Evolutionary conservation across 1,284 basidiomycete species (phyloP).

Genomic region (Ceratobasidium sp.): DNA sequence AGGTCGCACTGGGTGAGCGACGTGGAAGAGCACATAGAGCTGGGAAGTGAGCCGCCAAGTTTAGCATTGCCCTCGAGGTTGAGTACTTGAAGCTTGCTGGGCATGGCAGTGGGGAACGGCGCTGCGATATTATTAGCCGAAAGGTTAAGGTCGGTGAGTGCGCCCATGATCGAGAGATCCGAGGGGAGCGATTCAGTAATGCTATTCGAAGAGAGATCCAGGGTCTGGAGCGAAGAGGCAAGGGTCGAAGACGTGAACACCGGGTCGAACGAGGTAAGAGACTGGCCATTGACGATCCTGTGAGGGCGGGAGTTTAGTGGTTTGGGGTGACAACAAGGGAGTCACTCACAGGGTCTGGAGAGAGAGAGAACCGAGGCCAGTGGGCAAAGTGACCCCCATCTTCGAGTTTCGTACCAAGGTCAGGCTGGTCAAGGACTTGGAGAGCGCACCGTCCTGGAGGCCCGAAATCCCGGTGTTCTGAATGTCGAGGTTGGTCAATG

Average conservation of each 20-base stretch:
- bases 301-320: neutral
- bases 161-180: constrained; percentile 51
- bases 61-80: constrained; percentile 53
- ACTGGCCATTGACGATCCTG: constrained; percentile 57
- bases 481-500: constrained; percentile 59
- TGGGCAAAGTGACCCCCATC: constrained; percentile 60
- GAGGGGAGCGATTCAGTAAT: constrained; percentile 54
- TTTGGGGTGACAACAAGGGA: constrained; percentile 2
- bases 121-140: constrained; percentile 55
- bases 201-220: constrained; percentile 57
- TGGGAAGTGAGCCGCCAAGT: constrained; percentile 52
- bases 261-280: constrained; percentile 51
- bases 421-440: constrained; percentile 57
- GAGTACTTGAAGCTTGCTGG: constrained; percentile 53
- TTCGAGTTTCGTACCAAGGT: constrained; percentile 61
- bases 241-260: constrained; percentile 56
- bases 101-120: constrained; percentile 53
- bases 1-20: constrained; percentile 49
- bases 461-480: constrained; percentile 61
- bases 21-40: constrained; percentile 47
- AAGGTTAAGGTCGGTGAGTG: constrained; percentile 55
- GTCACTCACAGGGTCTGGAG: constrained; percentile 59
- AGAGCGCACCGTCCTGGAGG: constrained; percentile 54
- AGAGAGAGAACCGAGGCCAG: constrained; percentile 54
- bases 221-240: constrained; percentile 55